A percentile compares a stretch with the other conserved stretches of the same genome.
Evolutionary conservation across 2,329 filamentous ascomycete genomes (phyloP).

Genomic region (Colletotrichum ledebouriae): DNA sequence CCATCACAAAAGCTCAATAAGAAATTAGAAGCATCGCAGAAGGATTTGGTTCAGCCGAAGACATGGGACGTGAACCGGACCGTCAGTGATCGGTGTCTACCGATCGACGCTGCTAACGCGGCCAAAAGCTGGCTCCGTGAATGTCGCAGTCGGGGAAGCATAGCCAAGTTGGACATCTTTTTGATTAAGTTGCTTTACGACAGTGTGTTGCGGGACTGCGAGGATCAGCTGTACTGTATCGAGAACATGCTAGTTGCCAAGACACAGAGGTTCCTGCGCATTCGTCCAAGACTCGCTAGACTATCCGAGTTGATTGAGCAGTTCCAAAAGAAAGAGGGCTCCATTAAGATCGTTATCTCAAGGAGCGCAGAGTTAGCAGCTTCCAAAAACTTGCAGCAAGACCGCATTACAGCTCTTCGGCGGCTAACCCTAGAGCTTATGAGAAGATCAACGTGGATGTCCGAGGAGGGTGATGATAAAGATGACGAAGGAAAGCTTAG

Average conservation of each 20-base stretch:
- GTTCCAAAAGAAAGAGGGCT: no score
- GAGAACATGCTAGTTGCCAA: neutral
- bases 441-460: neutral
- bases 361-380: no score
- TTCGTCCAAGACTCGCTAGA: constrained; percentile 5
- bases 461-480: neutral
- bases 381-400: neutral
- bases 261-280: constrained; percentile 7
- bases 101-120: neutral
- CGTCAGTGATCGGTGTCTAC: constrained; percentile 1
- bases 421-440: neutral
- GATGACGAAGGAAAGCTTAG: neutral
- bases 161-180: constrained; percentile 35
- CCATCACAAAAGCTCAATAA: neutral
- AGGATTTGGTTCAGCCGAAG: neutral
- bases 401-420: no score
- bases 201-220: constrained; percentile 48
- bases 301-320: neutral
- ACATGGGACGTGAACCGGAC: neutral
- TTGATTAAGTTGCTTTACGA: constrained; percentile 44
- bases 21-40: constrained; percentile 9
- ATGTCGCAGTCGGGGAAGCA: neutral
- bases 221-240: constrained; percentile 35
- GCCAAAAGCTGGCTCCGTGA: constrained; percentile 15
- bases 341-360: no score